Evolutionary conservation across 2,329 filamentous ascomycete species (phyloP).

Genomic region (Nigrospora osmanthi): DNA sequence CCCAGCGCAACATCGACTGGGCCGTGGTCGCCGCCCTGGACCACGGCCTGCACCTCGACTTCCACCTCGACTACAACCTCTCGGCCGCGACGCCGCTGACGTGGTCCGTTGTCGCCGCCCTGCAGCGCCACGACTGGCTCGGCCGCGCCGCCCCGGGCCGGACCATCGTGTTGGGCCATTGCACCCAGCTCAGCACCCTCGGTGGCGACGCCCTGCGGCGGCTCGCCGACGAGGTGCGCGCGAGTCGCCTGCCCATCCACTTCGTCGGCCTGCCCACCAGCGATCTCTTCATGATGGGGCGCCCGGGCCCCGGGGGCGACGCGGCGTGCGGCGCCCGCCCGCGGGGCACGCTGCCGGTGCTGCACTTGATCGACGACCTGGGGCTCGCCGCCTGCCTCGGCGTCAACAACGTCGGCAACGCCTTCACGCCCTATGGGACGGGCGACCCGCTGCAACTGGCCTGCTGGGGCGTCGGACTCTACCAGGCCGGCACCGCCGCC

Average conservation of each 20-base stretch:
- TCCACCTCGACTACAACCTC: conserved; percentile 66
- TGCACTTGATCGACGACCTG: conserved; percentile 50
- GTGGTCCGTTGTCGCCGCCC: conserved; percentile 41
- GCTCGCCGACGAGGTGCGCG: conserved; percentile 38
- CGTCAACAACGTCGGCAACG: conserved; percentile 68
- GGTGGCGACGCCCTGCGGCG: conserved; percentile 35
- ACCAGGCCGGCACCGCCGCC: conserved; percentile 54
- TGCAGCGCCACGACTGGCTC: conserved; percentile 44
- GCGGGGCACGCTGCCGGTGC: conserved; percentile 55
- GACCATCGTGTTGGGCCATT: conserved; percentile 58
- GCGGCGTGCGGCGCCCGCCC: conserved; percentile 19
- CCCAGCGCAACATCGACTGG: conserved; percentile 54
- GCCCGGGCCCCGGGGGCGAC: conserved; percentile 16
- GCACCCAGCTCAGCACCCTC: conserved; percentile 56
- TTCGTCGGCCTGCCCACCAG: conserved; percentile 66
- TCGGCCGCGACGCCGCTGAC: conserved; percentile 34
- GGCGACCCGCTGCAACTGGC: conserved; percentile 59
- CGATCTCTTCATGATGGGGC: conserved; percentile 65
- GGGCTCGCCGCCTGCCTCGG: conserved; percentile 53
- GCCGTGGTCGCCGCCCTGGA: conserved; percentile 46
- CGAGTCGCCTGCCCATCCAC: conserved; percentile 45
- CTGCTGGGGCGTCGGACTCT: conserved; percentile 55
- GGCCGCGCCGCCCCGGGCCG: conserved; percentile 24
- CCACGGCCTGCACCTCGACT: conserved; percentile 51
- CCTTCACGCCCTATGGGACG: conserved; percentile 63